Conservation (phyloP, 2,329 filamentous ascomycete genomes). For the Penicillium oxalicum region DNA sequence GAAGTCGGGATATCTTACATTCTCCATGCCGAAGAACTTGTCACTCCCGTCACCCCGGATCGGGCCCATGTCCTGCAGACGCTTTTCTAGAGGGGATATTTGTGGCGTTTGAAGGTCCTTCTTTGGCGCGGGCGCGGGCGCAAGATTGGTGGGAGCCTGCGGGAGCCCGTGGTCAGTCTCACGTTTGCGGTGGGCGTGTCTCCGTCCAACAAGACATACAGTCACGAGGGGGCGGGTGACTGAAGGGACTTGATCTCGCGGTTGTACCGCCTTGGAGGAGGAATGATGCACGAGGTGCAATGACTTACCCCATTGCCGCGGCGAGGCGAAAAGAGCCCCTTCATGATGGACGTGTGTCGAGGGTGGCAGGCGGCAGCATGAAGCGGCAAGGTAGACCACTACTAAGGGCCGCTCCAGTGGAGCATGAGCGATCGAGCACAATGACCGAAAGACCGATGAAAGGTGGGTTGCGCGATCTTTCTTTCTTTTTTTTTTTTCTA, state of each 20-base stretch:
- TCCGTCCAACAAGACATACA: slow-evolving; percentile 4
- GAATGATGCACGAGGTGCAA: slow-evolving; percentile 10
- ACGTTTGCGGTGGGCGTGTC: slow-evolving; percentile 10
- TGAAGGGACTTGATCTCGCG: not conserved
- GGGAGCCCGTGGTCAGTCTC: slow-evolving; percentile 15
- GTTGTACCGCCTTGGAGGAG: slow-evolving; percentile 13
- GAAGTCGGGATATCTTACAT: slow-evolving; percentile 56
- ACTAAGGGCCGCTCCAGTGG: slow-evolving; percentile 4
- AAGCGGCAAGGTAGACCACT: slow-evolving; percentile 4
- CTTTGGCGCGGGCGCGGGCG: slow-evolving; percentile 47
- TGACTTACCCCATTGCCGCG: slow-evolving; percentile 35
- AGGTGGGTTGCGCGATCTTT: no score
- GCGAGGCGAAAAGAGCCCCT: slow-evolving; percentile 39
- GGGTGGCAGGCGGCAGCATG: slow-evolving; percentile 22
- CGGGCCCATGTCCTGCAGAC: slow-evolving; percentile 75
- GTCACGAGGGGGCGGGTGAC: not conserved
- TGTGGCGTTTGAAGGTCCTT: slow-evolving; percentile 54
- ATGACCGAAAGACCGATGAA: no score
- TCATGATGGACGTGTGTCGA: slow-evolving; percentile 25
- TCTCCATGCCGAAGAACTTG: slow-evolving; percentile 97
- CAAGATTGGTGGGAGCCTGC: slow-evolving; percentile 45
- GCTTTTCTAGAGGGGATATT: slow-evolving; percentile 60
- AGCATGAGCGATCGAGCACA: slow-evolving; percentile 5
- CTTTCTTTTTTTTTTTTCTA: no score
- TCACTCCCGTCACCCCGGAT: slow-evolving; percentile 84